Percentiles rank a stretch among this genome's conserved stretches.
phyloP scores from a whole-genome alignment of 371 early-diverging fungal species.

The Mucor lusitanicus region DNA sequence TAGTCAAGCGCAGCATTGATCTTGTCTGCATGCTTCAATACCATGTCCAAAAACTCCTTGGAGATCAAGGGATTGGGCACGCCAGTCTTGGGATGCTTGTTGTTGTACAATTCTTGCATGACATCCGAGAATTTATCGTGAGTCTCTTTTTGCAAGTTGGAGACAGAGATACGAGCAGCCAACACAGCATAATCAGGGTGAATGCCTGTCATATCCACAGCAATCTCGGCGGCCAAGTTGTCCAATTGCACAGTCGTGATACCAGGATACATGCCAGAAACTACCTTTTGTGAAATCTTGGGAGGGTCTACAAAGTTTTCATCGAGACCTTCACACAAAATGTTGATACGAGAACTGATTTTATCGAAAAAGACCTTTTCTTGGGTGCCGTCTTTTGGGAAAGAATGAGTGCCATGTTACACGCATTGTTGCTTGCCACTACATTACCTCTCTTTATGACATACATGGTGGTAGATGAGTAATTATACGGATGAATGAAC shows the following conservation, averaged over 20 bases:
- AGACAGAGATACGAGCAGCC: slow-evolving; percentile 89
- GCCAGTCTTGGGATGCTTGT: slow-evolving; percentile 77
- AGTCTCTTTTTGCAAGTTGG: slow-evolving; percentile 92
- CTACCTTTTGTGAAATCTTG: slow-evolving; percentile 82
- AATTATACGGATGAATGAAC: not conserved
- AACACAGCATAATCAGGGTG: slow-evolving; percentile 94
- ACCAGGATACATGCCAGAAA: slow-evolving; percentile 87
- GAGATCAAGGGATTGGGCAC: slow-evolving; percentile 77
- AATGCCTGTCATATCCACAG: slow-evolving; percentile 87
- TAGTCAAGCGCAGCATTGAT: slow-evolving; percentile 87
- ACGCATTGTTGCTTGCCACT: not conserved
- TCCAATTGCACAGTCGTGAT: slow-evolving; percentile 90
- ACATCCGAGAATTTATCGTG: slow-evolving; percentile 71
- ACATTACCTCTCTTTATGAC: slow-evolving; percentile 73
- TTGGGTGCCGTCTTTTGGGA: slow-evolving; percentile 68
- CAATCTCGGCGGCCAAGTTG: slow-evolving; percentile 89
- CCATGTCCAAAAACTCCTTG: slow-evolving; percentile 60
- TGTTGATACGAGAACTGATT: slow-evolving; percentile 87
- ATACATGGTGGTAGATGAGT: slow-evolving; percentile 51
- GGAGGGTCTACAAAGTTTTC: slow-evolving; percentile 83
- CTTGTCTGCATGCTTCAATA: slow-evolving; percentile 68
- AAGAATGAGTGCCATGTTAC: not conserved
- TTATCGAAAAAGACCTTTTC: slow-evolving; percentile 90
- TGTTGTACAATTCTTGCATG: slow-evolving; percentile 63
- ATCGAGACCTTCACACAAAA: slow-evolving; percentile 86